Percentiles rank a stretch among this genome's conserved stretches.
Conservation (phyloP, 176 grass and related monocot species). For the Bolboschoenus planiculmis region DNA sequence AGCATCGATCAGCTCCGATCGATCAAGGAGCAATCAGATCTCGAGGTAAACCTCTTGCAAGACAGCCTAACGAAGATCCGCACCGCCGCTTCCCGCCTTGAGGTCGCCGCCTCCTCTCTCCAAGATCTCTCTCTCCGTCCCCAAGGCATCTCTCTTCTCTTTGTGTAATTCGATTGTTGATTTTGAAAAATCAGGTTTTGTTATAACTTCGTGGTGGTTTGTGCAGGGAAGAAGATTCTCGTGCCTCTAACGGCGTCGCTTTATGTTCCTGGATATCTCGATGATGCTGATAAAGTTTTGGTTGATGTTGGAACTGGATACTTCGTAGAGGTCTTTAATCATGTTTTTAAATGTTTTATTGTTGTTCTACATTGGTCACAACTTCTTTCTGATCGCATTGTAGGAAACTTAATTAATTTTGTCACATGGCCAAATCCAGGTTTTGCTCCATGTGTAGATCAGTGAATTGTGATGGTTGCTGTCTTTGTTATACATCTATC, state of each 20-base stretch:
- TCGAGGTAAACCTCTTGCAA: conserved; percentile 89
- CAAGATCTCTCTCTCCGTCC: conserved; percentile 77
- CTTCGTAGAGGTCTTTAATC: conserved; percentile 71
- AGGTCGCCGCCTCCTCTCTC: conserved; percentile 63
- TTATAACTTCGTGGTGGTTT: not conserved
- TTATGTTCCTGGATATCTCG: conserved; percentile 79
- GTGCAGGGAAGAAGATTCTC: conserved; percentile 77
- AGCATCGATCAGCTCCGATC: conserved; percentile 78
- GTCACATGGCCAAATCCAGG: not conserved
- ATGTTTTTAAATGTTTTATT: not conserved
- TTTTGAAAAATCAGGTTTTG: not conserved
- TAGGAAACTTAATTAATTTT: not conserved
- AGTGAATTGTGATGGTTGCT: not conserved
- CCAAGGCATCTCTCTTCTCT: conserved; percentile 31
- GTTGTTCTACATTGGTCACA: not conserved
- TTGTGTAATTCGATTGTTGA: not conserved
- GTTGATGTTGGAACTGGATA: conserved; percentile 94
- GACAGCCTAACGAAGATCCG: conserved; percentile 94
- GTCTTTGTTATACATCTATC: not conserved
- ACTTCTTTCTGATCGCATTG: not conserved
- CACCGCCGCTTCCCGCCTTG: conserved; percentile 59
- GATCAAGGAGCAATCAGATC: conserved; percentile 90
- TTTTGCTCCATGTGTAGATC: not conserved
- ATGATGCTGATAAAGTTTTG: conserved; percentile 81
- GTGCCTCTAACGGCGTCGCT: conserved; percentile 93